Percentiles rank a stretch among this genome's conserved stretches.
These are phyloP conservation scores for Fusarium illudens DNA, from an alignment of 2,329 filamentous ascomycete species.

Conservation along the genomic window DNA sequence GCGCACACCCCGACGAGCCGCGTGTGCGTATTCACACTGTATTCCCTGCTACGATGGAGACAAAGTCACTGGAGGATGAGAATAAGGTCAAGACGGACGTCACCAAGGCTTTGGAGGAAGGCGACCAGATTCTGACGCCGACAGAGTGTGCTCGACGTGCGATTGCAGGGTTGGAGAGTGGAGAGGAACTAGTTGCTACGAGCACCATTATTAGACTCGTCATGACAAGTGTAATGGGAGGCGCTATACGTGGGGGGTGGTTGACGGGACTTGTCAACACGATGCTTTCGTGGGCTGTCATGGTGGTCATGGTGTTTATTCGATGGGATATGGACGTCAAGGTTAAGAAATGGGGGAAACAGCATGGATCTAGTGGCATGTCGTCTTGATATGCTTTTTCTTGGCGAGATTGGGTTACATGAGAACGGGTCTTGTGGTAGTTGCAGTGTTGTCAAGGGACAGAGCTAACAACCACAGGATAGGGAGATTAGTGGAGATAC, in stretches of 20 bases:
- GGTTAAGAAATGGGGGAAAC: conserved; percentile 22
- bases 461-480: background rate
- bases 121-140: conserved; percentile 19
- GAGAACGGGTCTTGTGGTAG: background rate
- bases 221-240: conserved; percentile 31
- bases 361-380: conserved; percentile 16
- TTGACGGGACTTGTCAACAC: conserved; percentile 17
- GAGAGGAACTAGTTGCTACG: conserved; percentile 24
- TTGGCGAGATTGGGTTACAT: background rate
- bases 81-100: conserved; percentile 27
- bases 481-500: background rate
- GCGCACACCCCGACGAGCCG: conserved; percentile 16
- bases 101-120: conserved; percentile 27
- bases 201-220: conserved; percentile 29
- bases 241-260: conserved; percentile 23
- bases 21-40: conserved; percentile 22
- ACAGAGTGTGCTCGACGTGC: conserved; percentile 25
- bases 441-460: background rate
- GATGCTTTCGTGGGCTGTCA: conserved; percentile 22
- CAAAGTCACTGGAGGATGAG: conserved; percentile 25
- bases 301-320: conserved; percentile 32
- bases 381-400: background rate
- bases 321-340: conserved; percentile 32
- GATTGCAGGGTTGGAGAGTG: conserved; percentile 15
- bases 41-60: conserved; percentile 29